These are phyloP conservation scores for Veloporphyrellus conicus DNA, from an alignment of 1,284 basidiomycete genomes.

Conservation along the genomic window DNA sequence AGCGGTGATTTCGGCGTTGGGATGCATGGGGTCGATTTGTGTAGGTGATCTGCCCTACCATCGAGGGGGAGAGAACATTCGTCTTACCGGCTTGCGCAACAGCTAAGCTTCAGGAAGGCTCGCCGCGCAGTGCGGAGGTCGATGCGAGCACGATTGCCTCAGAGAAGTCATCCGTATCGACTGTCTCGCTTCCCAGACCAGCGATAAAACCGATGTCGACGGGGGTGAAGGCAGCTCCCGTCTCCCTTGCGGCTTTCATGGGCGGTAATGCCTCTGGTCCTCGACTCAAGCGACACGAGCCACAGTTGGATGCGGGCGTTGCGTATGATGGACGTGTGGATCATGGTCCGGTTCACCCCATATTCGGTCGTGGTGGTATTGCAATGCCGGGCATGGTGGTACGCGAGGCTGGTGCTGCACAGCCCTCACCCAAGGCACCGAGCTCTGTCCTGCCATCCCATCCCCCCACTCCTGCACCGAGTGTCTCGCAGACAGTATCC, in stretches of 20 bases:
- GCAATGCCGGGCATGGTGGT: constrained; percentile 64
- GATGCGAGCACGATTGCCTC: constrained; percentile 10
- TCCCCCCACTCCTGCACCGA: background rate
- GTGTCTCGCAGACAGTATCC: constrained; percentile 4
- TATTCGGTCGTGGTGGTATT: constrained; percentile 68
- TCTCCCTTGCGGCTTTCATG: constrained; percentile 74
- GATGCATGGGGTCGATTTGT: constrained; percentile 33
- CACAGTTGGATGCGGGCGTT: constrained; percentile 64
- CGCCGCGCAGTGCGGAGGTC: constrained; percentile 1
- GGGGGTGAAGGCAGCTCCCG: constrained; percentile 22
- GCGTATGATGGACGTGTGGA: constrained; percentile 63
- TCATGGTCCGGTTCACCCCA: constrained; percentile 53
- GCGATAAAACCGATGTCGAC: constrained; percentile 11
- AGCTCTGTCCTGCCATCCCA: constrained; percentile 2
- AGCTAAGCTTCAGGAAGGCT: constrained; percentile 27
- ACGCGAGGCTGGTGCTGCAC: constrained; percentile 6
- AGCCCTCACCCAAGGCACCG: constrained; percentile 27
- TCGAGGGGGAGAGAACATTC: background rate
- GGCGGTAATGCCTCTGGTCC: constrained; percentile 65
- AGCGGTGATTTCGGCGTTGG: constrained; percentile 44
- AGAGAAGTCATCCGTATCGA: constrained; percentile 7
- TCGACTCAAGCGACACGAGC: constrained; percentile 61
- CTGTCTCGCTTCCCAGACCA: constrained; percentile 12
- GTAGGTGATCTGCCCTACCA: constrained; percentile 24
- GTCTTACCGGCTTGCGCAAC: constrained; percentile 7